phyloP scores from a whole-genome alignment of 805 yeast species.

The Kodamaea kaohsiungensis region DNA sequence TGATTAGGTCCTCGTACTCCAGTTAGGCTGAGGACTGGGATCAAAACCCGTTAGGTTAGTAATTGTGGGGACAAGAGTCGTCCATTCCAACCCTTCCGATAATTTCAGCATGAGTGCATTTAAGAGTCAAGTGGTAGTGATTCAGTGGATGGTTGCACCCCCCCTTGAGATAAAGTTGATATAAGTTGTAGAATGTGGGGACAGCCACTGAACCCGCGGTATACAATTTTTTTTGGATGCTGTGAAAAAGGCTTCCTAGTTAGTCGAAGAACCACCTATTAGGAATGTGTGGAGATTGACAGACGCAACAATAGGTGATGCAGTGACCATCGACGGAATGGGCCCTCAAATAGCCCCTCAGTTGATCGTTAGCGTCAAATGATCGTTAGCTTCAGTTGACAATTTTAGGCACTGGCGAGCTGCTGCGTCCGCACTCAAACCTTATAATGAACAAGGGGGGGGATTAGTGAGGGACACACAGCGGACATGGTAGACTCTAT shows the following conservation, averaged over 20 bases:
- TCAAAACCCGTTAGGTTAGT: background rate
- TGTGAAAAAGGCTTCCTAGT: background rate
- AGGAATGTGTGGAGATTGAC: background rate
- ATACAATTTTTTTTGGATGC: too few species aligned
- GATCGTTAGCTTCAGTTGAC: background rate
- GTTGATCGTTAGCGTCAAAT: background rate
- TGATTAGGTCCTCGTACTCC: background rate
- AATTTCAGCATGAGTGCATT: too few species aligned
- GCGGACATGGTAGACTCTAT: background rate
- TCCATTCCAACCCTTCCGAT: background rate
- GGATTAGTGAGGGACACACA: background rate
- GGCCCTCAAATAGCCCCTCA: background rate
- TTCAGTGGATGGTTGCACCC: too few species aligned
- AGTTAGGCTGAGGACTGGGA: background rate
- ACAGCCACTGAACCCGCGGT: too few species aligned
- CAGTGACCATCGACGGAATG: background rate
- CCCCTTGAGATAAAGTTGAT: too few species aligned
- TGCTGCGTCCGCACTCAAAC: background rate
- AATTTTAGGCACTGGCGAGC: constrained; percentile 1
- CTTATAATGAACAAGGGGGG: background rate
- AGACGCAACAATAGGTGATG: background rate
- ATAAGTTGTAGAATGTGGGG: too few species aligned
- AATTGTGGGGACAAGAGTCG: background rate
- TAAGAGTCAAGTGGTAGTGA: too few species aligned
- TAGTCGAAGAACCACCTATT: background rate